Percentiles rank a stretch among this genome's conserved stretches.
phyloP scores from a whole-genome alignment of 345 rosid species.

The Ceriops decandra region DNA sequence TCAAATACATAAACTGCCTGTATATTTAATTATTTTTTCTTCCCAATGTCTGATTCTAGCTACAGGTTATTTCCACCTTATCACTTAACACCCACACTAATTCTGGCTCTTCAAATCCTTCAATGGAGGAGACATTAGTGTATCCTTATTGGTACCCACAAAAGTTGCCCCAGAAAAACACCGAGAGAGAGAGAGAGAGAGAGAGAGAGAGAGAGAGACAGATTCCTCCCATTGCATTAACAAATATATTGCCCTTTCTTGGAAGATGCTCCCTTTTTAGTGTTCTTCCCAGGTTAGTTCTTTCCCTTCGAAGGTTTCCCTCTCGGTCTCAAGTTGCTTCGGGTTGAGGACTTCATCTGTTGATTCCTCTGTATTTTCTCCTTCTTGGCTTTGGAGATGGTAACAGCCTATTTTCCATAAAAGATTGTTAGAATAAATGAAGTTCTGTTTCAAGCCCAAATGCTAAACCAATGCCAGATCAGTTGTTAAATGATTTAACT shows the following conservation, averaged over 20 bases:
- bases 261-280: constrained; percentile 25
- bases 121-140: too few relatives aligned
- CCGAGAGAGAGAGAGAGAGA: background rate
- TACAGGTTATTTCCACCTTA: too few relatives aligned
- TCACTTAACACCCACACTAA: too few relatives aligned
- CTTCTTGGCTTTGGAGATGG: constrained; percentile 69
- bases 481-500: background rate
- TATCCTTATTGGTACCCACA: background rate
- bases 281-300: constrained; percentile 36
- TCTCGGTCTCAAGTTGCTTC: constrained; percentile 52
- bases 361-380: constrained; percentile 50
- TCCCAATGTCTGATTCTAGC: too few relatives aligned
- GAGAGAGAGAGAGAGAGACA: too few relatives aligned
- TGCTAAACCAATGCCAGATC: background rate
- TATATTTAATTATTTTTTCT: too few relatives aligned
- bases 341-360: constrained; percentile 29
- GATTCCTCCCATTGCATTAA: too few relatives aligned
- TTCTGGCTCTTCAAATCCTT: too few relatives aligned
- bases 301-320: constrained; percentile 23
- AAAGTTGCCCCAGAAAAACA: background rate
- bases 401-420: constrained; percentile 52
- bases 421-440: background rate
- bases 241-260: constrained; percentile 23
- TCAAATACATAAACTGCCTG: too few relatives aligned
- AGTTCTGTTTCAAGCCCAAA: background rate